Conservation (phyloP, 2,329 filamentous ascomycete genomes). For the Penicillium sumatraense region DNA sequence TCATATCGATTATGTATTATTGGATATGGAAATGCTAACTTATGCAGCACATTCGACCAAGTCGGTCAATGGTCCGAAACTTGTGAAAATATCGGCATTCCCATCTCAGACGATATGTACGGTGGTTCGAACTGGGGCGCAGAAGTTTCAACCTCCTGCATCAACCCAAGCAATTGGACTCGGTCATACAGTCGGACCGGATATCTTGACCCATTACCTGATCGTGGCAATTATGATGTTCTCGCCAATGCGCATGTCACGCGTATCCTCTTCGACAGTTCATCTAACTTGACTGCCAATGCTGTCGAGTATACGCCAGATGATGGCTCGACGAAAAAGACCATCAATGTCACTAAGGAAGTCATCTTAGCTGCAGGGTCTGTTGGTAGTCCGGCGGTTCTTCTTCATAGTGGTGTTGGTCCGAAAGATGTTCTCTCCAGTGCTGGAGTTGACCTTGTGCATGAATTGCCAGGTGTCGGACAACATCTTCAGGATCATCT, state of each 20-base stretch:
- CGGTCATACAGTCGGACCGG: conserved; percentile 41
- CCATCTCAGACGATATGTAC: conserved; percentile 34
- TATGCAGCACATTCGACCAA: conserved; percentile 32
- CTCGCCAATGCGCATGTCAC: conserved; percentile 37
- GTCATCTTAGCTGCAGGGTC: conserved; percentile 53
- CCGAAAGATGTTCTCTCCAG: conserved; percentile 50
- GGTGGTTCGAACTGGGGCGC: conserved; percentile 36
- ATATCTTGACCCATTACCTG: conserved; percentile 40
- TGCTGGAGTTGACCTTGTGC: conserved; percentile 50
- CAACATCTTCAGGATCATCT: conserved; percentile 58
- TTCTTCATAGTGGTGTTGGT: conserved; percentile 66
- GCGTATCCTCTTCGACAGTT: conserved; percentile 35
- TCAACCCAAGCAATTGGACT: conserved; percentile 42
- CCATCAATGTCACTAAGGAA: conserved; percentile 33
- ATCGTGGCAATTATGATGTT: conserved; percentile 39
- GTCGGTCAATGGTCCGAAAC: conserved; percentile 31
- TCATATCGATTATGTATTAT: no score
- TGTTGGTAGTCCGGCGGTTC: conserved; percentile 60
- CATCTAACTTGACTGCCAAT: conserved; percentile 35
- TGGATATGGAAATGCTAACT: not conserved
- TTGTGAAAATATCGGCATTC: conserved; percentile 30
- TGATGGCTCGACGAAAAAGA: conserved; percentile 30
- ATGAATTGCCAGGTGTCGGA: conserved; percentile 54
- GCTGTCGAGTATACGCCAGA: conserved; percentile 39
- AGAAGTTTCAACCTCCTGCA: conserved; percentile 39